A percentile compares a stretch with the other conserved stretches of the same genome.
These are phyloP conservation scores for Penicillium coprophilum DNA, from an alignment of 495 filamentous ascomycete genomes.

Conservation along the genomic window DNA sequence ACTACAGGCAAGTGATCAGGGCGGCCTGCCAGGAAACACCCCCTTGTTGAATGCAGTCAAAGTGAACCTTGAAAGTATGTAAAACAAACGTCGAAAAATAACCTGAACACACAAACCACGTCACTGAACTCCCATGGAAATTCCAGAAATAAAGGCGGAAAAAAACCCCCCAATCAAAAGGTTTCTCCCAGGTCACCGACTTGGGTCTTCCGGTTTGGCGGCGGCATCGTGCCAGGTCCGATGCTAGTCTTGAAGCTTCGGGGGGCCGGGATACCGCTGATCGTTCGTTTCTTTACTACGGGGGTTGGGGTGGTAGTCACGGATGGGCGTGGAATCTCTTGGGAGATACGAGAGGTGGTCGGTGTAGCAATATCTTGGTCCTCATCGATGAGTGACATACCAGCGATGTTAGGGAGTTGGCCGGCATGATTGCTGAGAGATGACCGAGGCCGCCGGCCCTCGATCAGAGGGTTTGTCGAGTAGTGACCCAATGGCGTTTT, in stretches of 20 bases:
- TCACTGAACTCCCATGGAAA: conserved; percentile 1
- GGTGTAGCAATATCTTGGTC: conserved; percentile 40
- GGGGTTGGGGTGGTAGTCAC: conserved; percentile 32
- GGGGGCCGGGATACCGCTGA: conserved; percentile 56
- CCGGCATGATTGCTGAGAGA: conserved; percentile 47
- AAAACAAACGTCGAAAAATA: conserved; percentile 16
- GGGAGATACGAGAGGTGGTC: conserved; percentile 33
- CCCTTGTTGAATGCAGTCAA: conserved; percentile 13
- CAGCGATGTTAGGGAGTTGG: conserved; percentile 31
- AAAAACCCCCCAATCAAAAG: conserved; percentile 47
- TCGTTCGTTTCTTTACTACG: conserved; percentile 50
- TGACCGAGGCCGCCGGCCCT: conserved; percentile 48
- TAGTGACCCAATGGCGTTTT: conserved; percentile 62
- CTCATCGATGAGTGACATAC: conserved; percentile 48
- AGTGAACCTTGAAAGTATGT: conserved; percentile 8
- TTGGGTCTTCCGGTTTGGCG: conserved; percentile 50
- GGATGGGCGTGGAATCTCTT: conserved; percentile 37
- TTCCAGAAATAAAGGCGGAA: background rate
- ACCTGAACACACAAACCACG: conserved; percentile 8
- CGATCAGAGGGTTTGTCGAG: conserved; percentile 45
- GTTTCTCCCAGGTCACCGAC: conserved; percentile 67
- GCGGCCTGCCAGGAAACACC: conserved; percentile 8
- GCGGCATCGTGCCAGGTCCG: conserved; percentile 53
- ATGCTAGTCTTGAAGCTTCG: conserved; percentile 51
- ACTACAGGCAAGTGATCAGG: conserved; percentile 14